A percentile compares a stretch with the other conserved stretches of the same genome.
Evolutionary conservation across 768 basidiomycete species (phyloP).

Genomic region (Leccinum subtestaceum): DNA sequence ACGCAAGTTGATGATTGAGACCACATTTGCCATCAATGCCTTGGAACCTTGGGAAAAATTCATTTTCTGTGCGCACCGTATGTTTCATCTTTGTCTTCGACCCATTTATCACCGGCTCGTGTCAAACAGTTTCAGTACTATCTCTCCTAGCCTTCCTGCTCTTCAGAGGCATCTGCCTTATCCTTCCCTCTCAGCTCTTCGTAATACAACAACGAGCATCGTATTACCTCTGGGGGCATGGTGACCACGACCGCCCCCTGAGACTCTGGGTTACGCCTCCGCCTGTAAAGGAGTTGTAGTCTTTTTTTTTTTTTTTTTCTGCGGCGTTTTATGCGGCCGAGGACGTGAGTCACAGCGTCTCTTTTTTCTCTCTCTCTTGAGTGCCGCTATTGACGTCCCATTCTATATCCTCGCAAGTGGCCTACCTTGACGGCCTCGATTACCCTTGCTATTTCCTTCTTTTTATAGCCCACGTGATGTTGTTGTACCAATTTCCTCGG

Average conservation of each 20-base stretch:
- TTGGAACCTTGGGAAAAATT: slow-evolving; percentile 71
- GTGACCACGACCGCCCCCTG: slow-evolving; percentile 29
- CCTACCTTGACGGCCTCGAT: not conserved
- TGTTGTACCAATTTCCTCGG: too few relatives aligned
- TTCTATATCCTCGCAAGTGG: not conserved
- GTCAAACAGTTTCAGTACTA: slow-evolving; percentile 39
- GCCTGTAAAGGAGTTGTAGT: slow-evolving; percentile 27
- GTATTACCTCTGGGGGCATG: slow-evolving; percentile 64
- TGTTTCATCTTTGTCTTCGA: not conserved
- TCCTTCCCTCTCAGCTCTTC: slow-evolving; percentile 56
- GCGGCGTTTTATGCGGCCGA: not conserved
- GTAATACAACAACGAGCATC: slow-evolving; percentile 50
- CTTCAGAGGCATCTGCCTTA: slow-evolving; percentile 49
- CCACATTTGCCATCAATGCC: slow-evolving; percentile 56
- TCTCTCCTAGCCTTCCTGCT: slow-evolving; percentile 43
- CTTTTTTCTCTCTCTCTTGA: too few relatives aligned
- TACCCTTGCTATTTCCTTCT: not conserved
- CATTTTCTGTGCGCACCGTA: slow-evolving; percentile 47
- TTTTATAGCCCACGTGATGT: not conserved
- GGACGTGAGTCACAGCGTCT: slow-evolving; percentile 11
- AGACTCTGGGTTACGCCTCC: slow-evolving; percentile 24
- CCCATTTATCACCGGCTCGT: not conserved
- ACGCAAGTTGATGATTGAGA: slow-evolving; percentile 53
- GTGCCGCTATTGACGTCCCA: slow-evolving; percentile 5
- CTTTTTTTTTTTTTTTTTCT: not conserved